Percentiles rank a stretch among this genome's conserved stretches.
phyloP scores from a whole-genome alignment of 2,329 filamentous ascomycete genomes.

The Davidsoniella eucalypti region DNA sequence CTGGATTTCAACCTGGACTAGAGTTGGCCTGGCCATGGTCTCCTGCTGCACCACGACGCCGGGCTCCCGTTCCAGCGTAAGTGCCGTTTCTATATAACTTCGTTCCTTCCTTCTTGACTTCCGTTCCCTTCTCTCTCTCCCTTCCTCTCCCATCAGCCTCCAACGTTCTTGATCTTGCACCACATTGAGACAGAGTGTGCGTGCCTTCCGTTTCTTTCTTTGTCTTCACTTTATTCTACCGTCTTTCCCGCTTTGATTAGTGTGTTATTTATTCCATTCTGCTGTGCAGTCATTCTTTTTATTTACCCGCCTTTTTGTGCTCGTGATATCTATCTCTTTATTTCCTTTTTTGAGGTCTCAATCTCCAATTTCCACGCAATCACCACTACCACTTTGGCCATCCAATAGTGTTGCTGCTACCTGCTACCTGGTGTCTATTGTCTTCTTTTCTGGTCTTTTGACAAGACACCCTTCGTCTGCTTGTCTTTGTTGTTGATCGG shows the following conservation, averaged over 20 bases:
- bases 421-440: background rate
- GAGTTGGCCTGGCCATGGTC: no score
- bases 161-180: slow-evolving; percentile 14
- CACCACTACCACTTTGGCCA: background rate
- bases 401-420: background rate
- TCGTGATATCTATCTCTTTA: background rate
- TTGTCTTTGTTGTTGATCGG: background rate
- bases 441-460: background rate
- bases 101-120: slow-evolving; percentile 1
- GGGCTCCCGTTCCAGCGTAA: slow-evolving; percentile 5
- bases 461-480: background rate
- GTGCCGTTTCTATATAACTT: slow-evolving; percentile 6
- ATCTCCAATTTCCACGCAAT: background rate
- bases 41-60: background rate
- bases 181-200: slow-evolving; percentile 13
- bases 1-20: background rate
- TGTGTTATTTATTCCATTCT: slow-evolving; percentile 1
- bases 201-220: slow-evolving; percentile 2
- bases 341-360: background rate
- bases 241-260: slow-evolving; percentile 1
- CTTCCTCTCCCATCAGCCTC: slow-evolving; percentile 7
- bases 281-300: slow-evolving; percentile 12
- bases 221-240: slow-evolving; percentile 1
- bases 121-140: slow-evolving; percentile 10
- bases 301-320: background rate